A percentile compares a stretch with the other conserved stretches of the same genome.
phyloP scores from a whole-genome alignment of 768 basidiomycete genomes.

The Psilocybe cubensis region DNA sequence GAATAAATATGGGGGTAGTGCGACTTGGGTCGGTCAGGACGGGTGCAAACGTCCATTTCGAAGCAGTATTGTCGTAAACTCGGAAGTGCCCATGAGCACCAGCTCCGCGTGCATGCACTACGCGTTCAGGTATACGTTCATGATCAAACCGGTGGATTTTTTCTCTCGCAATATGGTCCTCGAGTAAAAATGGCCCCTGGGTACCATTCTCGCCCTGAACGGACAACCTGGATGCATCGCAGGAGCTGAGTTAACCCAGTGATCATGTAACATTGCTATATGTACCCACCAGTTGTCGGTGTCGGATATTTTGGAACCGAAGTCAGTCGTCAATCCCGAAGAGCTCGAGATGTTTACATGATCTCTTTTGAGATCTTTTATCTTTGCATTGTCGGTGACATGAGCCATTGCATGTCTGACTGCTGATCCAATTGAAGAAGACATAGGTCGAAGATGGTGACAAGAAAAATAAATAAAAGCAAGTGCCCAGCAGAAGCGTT shows the following conservation, averaged over 20 bases:
- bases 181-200: conserved; percentile 75
- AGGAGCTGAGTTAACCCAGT: no score
- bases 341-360: conserved; percentile 31
- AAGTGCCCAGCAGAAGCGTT: not conserved
- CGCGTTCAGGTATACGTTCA: conserved; percentile 88
- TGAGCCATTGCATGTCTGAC: conserved; percentile 29
- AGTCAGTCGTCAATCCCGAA: conserved; percentile 59
- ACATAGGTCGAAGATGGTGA: not conserved
- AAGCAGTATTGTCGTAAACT: conserved; percentile 66
- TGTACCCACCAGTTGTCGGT: conserved; percentile 65
- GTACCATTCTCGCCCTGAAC: conserved; percentile 42
- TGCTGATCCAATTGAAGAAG: conserved; percentile 17
- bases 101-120: conserved; percentile 71
- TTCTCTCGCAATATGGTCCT: conserved; percentile 75
- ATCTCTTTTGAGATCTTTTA: conserved; percentile 35
- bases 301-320: conserved; percentile 59
- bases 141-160: conserved; percentile 85
- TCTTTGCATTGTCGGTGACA: conserved; percentile 33
- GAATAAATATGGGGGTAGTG: conserved; percentile 76
- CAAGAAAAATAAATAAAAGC: not conserved
- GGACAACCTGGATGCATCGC: conserved; percentile 50
- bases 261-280: not conserved
- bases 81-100: conserved; percentile 87
- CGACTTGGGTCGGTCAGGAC: conserved; percentile 76
- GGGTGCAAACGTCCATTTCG: conserved; percentile 70